Percentiles rank a stretch among this genome's conserved stretches.
Evolutionary conservation across 2,329 filamentous ascomycete genomes (phyloP).

Genomic region (Cladosporium oxysporum): DNA sequence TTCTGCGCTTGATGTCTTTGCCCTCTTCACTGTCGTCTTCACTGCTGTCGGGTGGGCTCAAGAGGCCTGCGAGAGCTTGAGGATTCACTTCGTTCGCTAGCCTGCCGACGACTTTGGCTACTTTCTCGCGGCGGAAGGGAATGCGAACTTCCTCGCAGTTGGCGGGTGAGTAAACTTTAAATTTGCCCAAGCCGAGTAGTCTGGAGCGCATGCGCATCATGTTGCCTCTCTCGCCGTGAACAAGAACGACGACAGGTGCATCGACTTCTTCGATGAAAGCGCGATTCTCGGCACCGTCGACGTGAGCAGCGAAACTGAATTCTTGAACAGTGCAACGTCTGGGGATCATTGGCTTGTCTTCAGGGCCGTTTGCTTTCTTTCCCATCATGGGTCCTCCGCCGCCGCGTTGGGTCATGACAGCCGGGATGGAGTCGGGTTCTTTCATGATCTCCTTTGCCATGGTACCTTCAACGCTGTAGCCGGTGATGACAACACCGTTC

Average conservation of each 20-base stretch:
- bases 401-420: constrained; percentile 69
- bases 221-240: constrained; percentile 95
- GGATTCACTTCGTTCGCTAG: constrained; percentile 75
- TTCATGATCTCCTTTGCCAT: constrained; percentile 97
- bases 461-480: constrained; percentile 96
- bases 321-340: constrained; percentile 91
- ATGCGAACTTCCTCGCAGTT: constrained; percentile 96
- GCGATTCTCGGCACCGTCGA: constrained; percentile 92
- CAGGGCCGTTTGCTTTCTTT: constrained; percentile 46
- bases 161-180: constrained; percentile 88
- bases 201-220: constrained; percentile 98
- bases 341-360: constrained; percentile 82
- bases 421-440: constrained; percentile 91
- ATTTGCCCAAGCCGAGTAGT: constrained; percentile 84
- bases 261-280: constrained; percentile 95
- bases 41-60: constrained; percentile 38
- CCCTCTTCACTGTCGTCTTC: constrained; percentile 43
- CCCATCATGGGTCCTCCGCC: constrained; percentile 29
- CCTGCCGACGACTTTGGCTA: constrained; percentile 93
- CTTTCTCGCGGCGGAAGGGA: constrained; percentile 92
- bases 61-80: constrained; percentile 45
- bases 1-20: constrained; percentile 30
- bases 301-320: constrained; percentile 93
- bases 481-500: constrained; percentile 98
- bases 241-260: constrained; percentile 91